phyloP scores from a whole-genome alignment of 2,329 filamentous ascomycete species.

The Ascochyta fabae region DNA sequence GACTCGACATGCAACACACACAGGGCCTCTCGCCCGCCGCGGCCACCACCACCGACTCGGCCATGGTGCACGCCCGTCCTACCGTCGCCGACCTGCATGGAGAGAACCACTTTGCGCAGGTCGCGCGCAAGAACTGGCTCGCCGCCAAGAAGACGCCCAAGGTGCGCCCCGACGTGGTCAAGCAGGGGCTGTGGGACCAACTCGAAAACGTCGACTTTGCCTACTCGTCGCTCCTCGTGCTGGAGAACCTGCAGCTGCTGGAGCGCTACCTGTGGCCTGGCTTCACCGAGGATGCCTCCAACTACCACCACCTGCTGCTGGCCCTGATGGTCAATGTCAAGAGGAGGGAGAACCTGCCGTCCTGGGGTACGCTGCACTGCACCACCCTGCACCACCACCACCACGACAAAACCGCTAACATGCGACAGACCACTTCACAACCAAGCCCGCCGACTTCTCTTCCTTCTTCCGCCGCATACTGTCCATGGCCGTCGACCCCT shows the following conservation, averaged over 20 bases:
- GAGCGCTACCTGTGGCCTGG: slow-evolving; percentile 96
- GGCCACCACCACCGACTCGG: slow-evolving; percentile 22
- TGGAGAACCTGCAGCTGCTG: slow-evolving; percentile 89
- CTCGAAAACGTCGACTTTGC: slow-evolving; percentile 82
- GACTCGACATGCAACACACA: slow-evolving; percentile 1
- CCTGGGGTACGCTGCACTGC: slow-evolving; percentile 72
- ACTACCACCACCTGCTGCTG: slow-evolving; percentile 88
- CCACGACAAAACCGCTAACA: slow-evolving; percentile 40
- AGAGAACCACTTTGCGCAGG: slow-evolving; percentile 68
- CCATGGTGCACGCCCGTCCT: slow-evolving; percentile 57
- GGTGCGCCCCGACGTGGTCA: slow-evolving; percentile 81
- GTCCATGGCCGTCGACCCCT: slow-evolving; percentile 73
- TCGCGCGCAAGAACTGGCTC: slow-evolving; percentile 88
- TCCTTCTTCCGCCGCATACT: slow-evolving; percentile 86
- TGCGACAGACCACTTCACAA: slow-evolving; percentile 71
- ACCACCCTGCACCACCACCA: not conserved
- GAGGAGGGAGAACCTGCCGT: slow-evolving; percentile 81
- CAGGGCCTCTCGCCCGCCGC: slow-evolving; percentile 20
- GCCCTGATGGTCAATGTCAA: slow-evolving; percentile 88
- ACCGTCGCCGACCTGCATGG: slow-evolving; percentile 73
- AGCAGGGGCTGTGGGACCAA: slow-evolving; percentile 86
- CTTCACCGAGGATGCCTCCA: slow-evolving; percentile 85
- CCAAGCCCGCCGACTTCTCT: slow-evolving; percentile 82
- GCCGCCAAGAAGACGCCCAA: slow-evolving; percentile 67
- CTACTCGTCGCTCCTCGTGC: slow-evolving; percentile 75